These are phyloP conservation scores for Didymosphaeria variabile DNA, from an alignment of 2,329 filamentous ascomycete species.

Conservation along the genomic window DNA sequence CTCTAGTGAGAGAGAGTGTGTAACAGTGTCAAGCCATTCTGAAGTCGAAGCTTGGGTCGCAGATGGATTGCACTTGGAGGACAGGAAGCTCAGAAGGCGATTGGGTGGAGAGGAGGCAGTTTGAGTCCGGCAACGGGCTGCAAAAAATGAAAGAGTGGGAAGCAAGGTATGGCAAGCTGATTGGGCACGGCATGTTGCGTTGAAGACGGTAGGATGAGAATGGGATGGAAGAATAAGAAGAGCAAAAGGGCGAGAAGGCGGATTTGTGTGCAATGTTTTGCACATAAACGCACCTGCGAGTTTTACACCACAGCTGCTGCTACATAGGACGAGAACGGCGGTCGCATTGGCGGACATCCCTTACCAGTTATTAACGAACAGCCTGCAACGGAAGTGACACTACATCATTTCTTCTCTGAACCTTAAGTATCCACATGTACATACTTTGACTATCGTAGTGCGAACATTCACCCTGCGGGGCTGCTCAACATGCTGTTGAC, in stretches of 20 bases:
- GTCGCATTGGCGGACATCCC: background rate
- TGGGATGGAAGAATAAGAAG: background rate
- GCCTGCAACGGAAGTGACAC: background rate
- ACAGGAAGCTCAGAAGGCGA: background rate
- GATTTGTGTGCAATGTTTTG: background rate
- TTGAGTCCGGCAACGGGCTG: background rate
- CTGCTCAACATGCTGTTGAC: too few relatives aligned
- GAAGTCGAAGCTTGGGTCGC: slow-evolving; percentile 5
- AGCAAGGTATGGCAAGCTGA: slow-evolving; percentile 1
- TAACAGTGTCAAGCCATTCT: slow-evolving; percentile 5
- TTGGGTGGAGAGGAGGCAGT: background rate
- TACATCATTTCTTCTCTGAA: background rate
- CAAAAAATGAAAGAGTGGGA: slow-evolving; percentile 1
- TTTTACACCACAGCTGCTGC: background rate
- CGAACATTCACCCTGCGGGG: slow-evolving; percentile 1
- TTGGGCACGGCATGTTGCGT: background rate
- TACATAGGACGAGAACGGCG: background rate
- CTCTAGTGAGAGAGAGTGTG: slow-evolving; percentile 3
- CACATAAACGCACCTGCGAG: background rate
- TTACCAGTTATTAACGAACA: background rate
- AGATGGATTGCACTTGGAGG: background rate
- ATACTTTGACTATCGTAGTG: background rate
- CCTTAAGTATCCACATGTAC: background rate
- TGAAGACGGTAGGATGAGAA: background rate
- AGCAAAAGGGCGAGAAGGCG: background rate